Evolutionary conservation across 768 basidiomycete species (phyloP).

Genomic region (Lyophyllum semitale): DNA sequence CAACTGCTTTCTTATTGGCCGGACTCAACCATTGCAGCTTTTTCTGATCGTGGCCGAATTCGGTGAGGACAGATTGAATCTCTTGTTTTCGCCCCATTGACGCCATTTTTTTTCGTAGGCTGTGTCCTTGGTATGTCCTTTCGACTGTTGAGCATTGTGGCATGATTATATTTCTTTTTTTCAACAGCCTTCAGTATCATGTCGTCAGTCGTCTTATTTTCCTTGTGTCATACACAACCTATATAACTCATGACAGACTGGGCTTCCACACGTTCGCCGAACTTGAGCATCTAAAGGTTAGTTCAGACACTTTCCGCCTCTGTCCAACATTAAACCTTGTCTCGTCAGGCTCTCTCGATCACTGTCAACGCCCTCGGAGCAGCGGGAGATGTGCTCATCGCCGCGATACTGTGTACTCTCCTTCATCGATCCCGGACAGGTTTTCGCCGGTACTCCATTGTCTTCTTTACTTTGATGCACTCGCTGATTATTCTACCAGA

Average conservation of each 20-base stretch:
- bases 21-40: constrained; percentile 17
- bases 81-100: background rate
- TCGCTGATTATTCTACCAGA: constrained; percentile 16
- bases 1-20: background rate
- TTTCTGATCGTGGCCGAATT: constrained; percentile 42
- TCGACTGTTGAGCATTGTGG: background rate
- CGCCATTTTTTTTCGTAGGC: constrained; percentile 16
- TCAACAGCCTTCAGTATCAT: constrained; percentile 32
- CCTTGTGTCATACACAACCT: background rate
- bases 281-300: constrained; percentile 37
- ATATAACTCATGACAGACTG: constrained; percentile 20
- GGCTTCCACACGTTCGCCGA: constrained; percentile 34
- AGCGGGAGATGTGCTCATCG: constrained; percentile 49
- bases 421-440: constrained; percentile 48
- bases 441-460: constrained; percentile 38
- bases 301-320: background rate
- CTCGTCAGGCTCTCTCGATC: constrained; percentile 38
- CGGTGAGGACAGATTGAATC: constrained; percentile 19
- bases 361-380: constrained; percentile 47
- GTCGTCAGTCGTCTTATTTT: constrained; percentile 27
- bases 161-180: background rate
- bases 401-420: constrained; percentile 39
- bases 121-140: constrained; percentile 31
- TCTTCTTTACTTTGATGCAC: background rate
- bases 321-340: background rate